Conservation (phyloP, 495 filamentous ascomycete genomes). For the Podospora didyma region DNA sequence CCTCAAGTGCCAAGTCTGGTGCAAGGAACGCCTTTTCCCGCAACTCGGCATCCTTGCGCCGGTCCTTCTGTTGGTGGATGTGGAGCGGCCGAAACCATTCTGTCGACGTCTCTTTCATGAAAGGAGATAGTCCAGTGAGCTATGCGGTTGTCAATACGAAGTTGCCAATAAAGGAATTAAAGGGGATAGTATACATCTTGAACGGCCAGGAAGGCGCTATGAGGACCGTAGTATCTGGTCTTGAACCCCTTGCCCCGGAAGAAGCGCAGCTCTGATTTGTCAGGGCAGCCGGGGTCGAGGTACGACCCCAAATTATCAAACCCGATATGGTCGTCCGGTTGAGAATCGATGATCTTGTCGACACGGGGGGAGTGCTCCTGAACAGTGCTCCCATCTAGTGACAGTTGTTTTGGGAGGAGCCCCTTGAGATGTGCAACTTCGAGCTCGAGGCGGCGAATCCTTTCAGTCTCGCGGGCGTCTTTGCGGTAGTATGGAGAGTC, state of each 20-base stretch:
- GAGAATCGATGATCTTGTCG: constrained; percentile 15
- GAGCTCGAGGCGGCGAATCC: constrained; percentile 46
- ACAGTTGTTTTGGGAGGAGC: constrained; percentile 32
- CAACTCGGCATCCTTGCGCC: constrained; percentile 23
- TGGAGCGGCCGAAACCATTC: constrained; percentile 40
- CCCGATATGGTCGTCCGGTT: background rate
- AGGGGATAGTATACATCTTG: constrained; percentile 23
- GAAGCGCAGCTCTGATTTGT: constrained; percentile 34
- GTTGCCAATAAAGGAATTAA: background rate
- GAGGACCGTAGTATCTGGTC: constrained; percentile 46
- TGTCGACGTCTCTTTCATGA: constrained; percentile 41
- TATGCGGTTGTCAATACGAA: constrained; percentile 4
- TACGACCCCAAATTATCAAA: no score
- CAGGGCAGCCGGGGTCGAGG: constrained; percentile 3
- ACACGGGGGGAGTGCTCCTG: constrained; percentile 25
- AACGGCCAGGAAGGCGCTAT: constrained; percentile 43
- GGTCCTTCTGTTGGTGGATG: constrained; percentile 33
- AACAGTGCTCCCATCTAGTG: constrained; percentile 30
- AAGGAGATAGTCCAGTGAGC: constrained; percentile 43
- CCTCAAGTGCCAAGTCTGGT: constrained; percentile 32
- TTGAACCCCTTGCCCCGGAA: constrained; percentile 40
- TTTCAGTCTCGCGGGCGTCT: constrained; percentile 38
- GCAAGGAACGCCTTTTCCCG: constrained; percentile 32
- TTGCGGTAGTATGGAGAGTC: constrained; percentile 23
- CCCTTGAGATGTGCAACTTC: constrained; percentile 45